Base-by-base conservation (phyloP, 2,329 filamentous ascomycete genomes). In the Apiospora malaysiana region DNA sequence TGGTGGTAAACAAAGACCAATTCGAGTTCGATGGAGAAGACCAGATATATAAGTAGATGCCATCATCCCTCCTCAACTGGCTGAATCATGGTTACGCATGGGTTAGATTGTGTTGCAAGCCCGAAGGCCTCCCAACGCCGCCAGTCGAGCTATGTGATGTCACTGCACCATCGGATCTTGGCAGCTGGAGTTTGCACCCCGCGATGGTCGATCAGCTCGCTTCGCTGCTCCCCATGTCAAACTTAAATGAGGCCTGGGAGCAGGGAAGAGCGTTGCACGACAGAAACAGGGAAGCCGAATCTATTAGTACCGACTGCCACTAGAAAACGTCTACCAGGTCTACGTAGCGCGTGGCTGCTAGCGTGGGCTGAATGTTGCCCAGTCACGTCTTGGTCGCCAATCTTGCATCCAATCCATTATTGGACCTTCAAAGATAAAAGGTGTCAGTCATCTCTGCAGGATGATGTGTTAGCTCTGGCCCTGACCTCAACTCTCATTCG, bases 241-340 rank as follows among this genome's bases (percentile, higher is more conserved):
- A 27, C 56, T 21, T 21, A 40, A 40, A 45, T 16, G 56, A 37
- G 21, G 56, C 27, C 21, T 14, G 6, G 12, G 27, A 63, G 27
- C 56, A 63, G 32, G 56, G 56, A 63, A 63, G 4, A n/a, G 21
- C 27, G 56, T 63, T 12, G 56, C 10, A 63, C 56, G n/a, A 12
- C 27, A 59, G 51, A 59, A 59, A 59, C 56, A 63, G 32, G 56
- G 32, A 63, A 63, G 21, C 56, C 56, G 56, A 32, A 32, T 63
- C 56, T 40, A n/a, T 21, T 7, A 32, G n/a, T n/a, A n/a, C n/a
- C n/a, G n/a, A n/a, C n/a, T n/a, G n/a, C n/a, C n/a, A n/a, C n/a
- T n/a, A n/a, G n/a, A 37, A 10, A 8, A 14, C 23, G 51, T 32
- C 32, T 45, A 45, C 42, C 2, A 14, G 12, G 51, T 32, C 32